Evolutionary conservation across 2,329 filamentous ascomycete species (phyloP), one percentile per base, ranked within the genome.

Genomic region (Stenocarpella maydis): DNA sequence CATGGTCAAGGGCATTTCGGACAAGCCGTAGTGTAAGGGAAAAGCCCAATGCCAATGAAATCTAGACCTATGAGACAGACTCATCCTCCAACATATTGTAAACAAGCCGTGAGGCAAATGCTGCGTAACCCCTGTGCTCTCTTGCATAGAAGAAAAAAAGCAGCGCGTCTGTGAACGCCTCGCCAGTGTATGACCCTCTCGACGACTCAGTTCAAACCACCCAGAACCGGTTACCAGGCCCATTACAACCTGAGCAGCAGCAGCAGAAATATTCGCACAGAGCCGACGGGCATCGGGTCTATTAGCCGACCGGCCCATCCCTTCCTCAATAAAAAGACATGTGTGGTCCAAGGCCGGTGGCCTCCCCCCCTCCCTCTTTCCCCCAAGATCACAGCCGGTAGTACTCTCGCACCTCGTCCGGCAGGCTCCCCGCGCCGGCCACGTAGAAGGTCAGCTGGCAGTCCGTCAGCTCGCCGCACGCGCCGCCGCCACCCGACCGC

Each of bases 361-460:
- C n/a, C n/a, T n/a, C n/a, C n/a, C n/a, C n/a, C n/a, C n/a, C n/a
- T n/a, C n/a, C n/a, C n/a, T n/a, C n/a, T n/a, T 17, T 4, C 9
- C 37, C 1, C 19, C 26, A 4, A 4, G 9, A 26, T 55, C 41
- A 58, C 28, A 47, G 54, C 21, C 50, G 52, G 52, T 71, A 71
- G 26, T 69, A 71, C 26, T 17, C 37, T 50, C 28, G 26, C 43
- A 71, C 17, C 49, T 67, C 63, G 28, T 58, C 31, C 24, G 54
- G 31, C 67, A 66, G 28, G 34, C 41, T 47, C 49, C 21, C 64
- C 17, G 19, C n/a, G 28, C 63, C 45, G 31, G 54, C 67, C 64
- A 52, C 50, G 47, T 71, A 70, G 65, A 65, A 68, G 50, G 71
- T 49, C 17, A 71, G 66, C 68, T 69, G 69, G 53, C 69, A 71